Percentiles rank a stretch among this genome's conserved stretches.
Evolutionary conservation across 2,329 filamentous ascomycete species (phyloP).

Genomic region (Aspergillus transmontanensis): DNA sequence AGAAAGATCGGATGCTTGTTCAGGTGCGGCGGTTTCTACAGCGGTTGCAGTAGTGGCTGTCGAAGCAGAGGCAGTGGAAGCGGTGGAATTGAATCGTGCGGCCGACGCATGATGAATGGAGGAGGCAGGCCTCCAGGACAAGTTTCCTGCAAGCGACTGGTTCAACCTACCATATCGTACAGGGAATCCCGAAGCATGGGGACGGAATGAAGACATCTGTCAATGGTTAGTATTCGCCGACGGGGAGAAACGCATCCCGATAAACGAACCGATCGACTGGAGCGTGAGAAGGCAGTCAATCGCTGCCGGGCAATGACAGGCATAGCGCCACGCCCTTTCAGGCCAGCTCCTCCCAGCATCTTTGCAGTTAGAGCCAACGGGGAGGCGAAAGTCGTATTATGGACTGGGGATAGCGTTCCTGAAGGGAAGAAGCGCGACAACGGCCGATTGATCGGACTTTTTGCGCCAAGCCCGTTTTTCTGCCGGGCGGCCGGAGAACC

Average conservation of each 20-base stretch:
- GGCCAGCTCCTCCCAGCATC: slow-evolving; percentile 61
- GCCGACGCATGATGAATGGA: slow-evolving; percentile 27
- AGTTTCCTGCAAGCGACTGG: slow-evolving; percentile 23
- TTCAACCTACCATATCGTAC: slow-evolving; percentile 23
- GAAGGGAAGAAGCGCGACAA: slow-evolving; percentile 11
- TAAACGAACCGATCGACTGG: slow-evolving; percentile 39
- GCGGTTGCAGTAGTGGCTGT: slow-evolving; percentile 16
- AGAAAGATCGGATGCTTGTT: slow-evolving; percentile 28
- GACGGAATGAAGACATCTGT: slow-evolving; percentile 41
- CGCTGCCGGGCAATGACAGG: slow-evolving; percentile 39
- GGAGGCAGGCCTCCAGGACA: slow-evolving; percentile 27
- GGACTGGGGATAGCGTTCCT: not conserved
- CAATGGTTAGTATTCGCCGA: slow-evolving; percentile 14
- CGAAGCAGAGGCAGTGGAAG: slow-evolving; percentile 24
- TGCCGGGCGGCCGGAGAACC: slow-evolving; percentile 36
- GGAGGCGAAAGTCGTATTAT: slow-evolving; percentile 13
- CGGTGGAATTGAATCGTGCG: slow-evolving; percentile 44
- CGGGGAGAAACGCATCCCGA: slow-evolving; percentile 4
- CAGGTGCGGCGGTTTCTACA: slow-evolving; percentile 10
- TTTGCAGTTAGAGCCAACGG: slow-evolving; percentile 19
- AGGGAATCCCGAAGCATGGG: slow-evolving; percentile 26
- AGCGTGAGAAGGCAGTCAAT: slow-evolving; percentile 30
- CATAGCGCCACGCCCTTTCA: slow-evolving; percentile 51
- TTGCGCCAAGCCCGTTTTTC: slow-evolving; percentile 31
- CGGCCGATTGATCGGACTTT: slow-evolving; percentile 11